Percentiles rank a stretch among this genome's conserved stretches.
phyloP scores from a whole-genome alignment of 345 rosid species.

The Eucalyptus urophylla region DNA sequence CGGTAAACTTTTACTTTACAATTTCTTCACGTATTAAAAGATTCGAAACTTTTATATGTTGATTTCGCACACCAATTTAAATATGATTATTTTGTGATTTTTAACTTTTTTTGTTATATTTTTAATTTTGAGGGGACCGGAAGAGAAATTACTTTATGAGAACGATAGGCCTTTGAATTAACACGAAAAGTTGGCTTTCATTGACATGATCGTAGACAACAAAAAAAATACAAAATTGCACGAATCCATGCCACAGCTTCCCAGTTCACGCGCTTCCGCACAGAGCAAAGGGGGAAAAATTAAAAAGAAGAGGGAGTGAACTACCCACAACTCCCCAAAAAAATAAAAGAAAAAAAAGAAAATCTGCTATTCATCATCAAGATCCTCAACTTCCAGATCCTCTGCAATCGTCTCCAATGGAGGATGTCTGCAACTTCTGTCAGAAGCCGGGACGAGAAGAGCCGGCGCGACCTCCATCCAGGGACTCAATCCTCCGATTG shows the following conservation, averaged over 20 bases:
- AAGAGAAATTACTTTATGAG: not conserved
- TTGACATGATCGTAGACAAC: not conserved
- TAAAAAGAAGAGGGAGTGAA: not conserved
- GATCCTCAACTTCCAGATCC: constrained; percentile 25
- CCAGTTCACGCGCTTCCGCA: not conserved
- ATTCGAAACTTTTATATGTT: too few species aligned
- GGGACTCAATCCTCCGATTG: not conserved
- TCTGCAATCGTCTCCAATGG: constrained; percentile 23
- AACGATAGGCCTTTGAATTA: not conserved
- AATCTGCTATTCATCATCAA: not conserved
- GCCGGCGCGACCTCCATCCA: constrained; percentile 34
- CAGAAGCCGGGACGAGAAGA: not conserved
- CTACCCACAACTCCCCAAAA: not conserved
- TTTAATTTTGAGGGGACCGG: not conserved
- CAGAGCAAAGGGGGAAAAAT: not conserved
- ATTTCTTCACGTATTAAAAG: too few species aligned
- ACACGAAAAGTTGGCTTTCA: not conserved
- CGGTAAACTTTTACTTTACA: fast-evolving
- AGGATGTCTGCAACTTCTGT: constrained; percentile 12
- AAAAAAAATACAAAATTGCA: not conserved
- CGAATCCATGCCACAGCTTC: not conserved
- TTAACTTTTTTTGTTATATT: not conserved
- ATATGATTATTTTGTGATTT: too few species aligned
- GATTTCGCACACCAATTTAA: not conserved
- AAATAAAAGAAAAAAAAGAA: not conserved